Base-by-base conservation (phyloP, 2,329 filamentous ascomycete species). In the Calonectria fujianensis region DNA sequence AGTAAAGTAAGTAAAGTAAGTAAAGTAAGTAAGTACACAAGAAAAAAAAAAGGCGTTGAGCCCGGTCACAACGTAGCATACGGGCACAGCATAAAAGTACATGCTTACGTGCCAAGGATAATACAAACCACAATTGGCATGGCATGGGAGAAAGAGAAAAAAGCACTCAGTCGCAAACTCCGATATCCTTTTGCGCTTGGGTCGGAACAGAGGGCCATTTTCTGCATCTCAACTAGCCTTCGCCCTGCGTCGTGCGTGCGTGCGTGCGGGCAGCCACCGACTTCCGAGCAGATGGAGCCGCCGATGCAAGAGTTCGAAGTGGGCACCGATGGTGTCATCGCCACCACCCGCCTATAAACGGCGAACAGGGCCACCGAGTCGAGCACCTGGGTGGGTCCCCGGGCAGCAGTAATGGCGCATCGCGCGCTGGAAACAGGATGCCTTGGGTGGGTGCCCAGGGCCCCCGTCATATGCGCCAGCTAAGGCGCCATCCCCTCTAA, bases 401-500 rank as follows among this genome's bases (percentile, higher is more conserved):
- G 41, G 68, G 71, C 68, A 68, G 18, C 41, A 67, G 69, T 50
- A 74, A 74, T 72, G 64, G 69, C 69, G 73, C 73, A 71, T 64
- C 54, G 51, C 32, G 64, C 57, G 39, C 63, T 63, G 51, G 45
- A 59, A 59, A 74, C 78, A 77, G 72, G 71, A 71, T 59, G 27
- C 65, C 71, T 71, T 31, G 63, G 72, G 69, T 24, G 39, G 67
- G 11, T 18, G 51, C 61, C 45, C 45, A 69, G 29, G 52, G 59
- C 16, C 59, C 45, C 70, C 73, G 73, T 65, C 75, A 77, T 76
- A 67, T 68, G 70, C 70, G 68, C 74, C 74, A 74, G 65, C 66
- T 51, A 81, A 80, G 79, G 75, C 78, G 79, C 76, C 76, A 81
- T 81, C 64, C 69, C 35, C 41, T 7, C 52, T 8, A 31, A 35